phyloP scores from a whole-genome alignment of 2,329 filamentous ascomycete species.

The Microcera coccophila region DNA sequence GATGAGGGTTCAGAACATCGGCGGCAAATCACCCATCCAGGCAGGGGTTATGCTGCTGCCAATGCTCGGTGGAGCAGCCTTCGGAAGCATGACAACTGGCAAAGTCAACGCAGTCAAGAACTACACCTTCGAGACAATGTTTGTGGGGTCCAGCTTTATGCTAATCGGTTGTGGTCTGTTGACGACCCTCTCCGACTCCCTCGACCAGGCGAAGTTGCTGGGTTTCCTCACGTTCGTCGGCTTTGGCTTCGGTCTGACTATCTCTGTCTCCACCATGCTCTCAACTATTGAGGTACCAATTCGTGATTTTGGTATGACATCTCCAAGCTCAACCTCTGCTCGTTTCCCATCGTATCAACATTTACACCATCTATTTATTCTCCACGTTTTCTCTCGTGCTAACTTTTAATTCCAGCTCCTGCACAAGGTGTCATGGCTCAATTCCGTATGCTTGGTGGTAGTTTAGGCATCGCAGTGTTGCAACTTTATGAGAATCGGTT shows the following conservation, averaged over 20 bases:
- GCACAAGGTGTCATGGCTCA: constrained; percentile 53
- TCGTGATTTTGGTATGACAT: constrained; percentile 41
- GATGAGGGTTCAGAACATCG: constrained; percentile 48
- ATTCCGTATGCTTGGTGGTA: constrained; percentile 49
- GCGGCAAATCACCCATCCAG: constrained; percentile 42
- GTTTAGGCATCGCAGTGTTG: constrained; percentile 51
- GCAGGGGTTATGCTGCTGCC: constrained; percentile 52
- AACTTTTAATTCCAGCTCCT: constrained; percentile 36
- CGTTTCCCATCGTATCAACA: too few relatives aligned
- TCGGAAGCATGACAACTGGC: constrained; percentile 43
- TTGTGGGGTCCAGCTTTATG: constrained; percentile 41
- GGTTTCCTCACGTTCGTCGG: constrained; percentile 51
- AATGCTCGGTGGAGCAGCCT: constrained; percentile 46
- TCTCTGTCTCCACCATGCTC: constrained; percentile 46
- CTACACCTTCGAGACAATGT: constrained; percentile 41
- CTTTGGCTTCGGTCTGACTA: constrained; percentile 49
- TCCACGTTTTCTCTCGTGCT: too few relatives aligned
- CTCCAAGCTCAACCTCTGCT: not conserved
- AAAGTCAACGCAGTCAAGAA: constrained; percentile 41
- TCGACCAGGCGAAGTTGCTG: constrained; percentile 43
- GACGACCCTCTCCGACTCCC: constrained; percentile 31
- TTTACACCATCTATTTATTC: too few relatives aligned
- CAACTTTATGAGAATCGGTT: too few relatives aligned
- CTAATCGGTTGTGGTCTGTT: constrained; percentile 46
- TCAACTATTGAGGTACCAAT: constrained; percentile 40